These are phyloP conservation scores for Marchantia polymorpha DNA, from an alignment of 225 moss, liverwort and hornwort species.

Conservation along the genomic window DNA sequence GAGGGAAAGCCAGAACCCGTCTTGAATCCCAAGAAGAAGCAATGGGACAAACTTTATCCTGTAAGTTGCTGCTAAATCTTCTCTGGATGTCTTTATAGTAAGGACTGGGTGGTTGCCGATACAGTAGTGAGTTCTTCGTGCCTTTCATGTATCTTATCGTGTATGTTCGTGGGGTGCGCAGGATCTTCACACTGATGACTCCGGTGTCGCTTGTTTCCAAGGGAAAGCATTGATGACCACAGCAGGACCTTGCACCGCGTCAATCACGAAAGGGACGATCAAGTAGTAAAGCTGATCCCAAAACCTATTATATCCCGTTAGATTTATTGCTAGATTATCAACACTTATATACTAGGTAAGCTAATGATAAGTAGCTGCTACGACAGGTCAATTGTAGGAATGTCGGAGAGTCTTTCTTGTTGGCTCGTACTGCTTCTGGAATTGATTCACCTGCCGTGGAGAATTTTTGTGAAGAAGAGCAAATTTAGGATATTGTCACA, in stretches of 20 bases:
- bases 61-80: conserved; percentile 20
- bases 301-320: background rate
- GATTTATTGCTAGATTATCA: background rate
- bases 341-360: background rate
- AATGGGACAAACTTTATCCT: conserved; percentile 89
- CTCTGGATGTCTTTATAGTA: too few species aligned
- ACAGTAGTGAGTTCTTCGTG: background rate
- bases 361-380: background rate
- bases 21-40: conserved; percentile 93
- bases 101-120: too few species aligned
- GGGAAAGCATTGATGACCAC: conserved; percentile 59
- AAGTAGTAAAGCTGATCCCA: conserved; percentile 45
- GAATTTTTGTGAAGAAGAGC: background rate
- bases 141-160: background rate
- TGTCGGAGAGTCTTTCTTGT: background rate
- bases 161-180: conserved; percentile 12
- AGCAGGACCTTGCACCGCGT: conserved; percentile 71
- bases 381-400: background rate
- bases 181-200: conserved; percentile 65
- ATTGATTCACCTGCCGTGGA: background rate
- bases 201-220: conserved; percentile 72
- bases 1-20: conserved; percentile 75
- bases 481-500: background rate
- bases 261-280: conserved; percentile 62
- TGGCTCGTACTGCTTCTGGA: background rate